Base-by-base conservation (phyloP, 2,329 filamentous ascomycete genomes). In the Fusarium musae region DNA sequence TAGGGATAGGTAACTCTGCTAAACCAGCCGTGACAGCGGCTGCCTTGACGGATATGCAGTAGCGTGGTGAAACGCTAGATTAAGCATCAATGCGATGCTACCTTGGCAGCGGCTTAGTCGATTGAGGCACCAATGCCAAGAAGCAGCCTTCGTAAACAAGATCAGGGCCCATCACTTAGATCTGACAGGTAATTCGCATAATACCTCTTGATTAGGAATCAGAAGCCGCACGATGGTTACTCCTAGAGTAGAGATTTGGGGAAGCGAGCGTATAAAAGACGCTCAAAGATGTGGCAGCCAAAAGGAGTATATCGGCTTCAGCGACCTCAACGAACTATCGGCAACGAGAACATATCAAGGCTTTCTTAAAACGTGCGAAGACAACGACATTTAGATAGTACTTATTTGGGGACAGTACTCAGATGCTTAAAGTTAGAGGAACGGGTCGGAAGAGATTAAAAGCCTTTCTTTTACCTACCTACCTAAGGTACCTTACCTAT, bases 51-150 rank as follows among this genome's bases (percentile, higher is more conserved):
- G 62, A 46, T 72, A 50, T 69, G 46, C 59, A 70, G 59, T 68
- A 69, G 68, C 56, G 62, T 60, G 39, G 59, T 62, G 67, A 70
- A 66, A 77, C 61, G 62, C 70, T 65, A 73, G 73, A 77, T 70
- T 69, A 77, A 75, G 69, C 70, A 57, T 75, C 68, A 61, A 72
- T 77, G 76, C 68, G 63, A 77, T 78, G 73, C 71, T 61, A 78
- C 75, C 74, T 75, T 77, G 67, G 69, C 74, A 70, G 63, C 70
- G 63, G 63, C 69, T 74, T 70, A 70, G 66, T 57, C 61, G 49
- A 63, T 63, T 76, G 64, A 68, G 69, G 54, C 69, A 47, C 54
- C 36, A 43, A 53, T 70, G 67, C 71, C 71, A 69, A 74, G 72
- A 72, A 60, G 47, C 57, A 30, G 11, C 37, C 28, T 37, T 50